phyloP scores from a whole-genome alignment of 768 basidiomycete species.

The Cystobasidium tubakii region DNA sequence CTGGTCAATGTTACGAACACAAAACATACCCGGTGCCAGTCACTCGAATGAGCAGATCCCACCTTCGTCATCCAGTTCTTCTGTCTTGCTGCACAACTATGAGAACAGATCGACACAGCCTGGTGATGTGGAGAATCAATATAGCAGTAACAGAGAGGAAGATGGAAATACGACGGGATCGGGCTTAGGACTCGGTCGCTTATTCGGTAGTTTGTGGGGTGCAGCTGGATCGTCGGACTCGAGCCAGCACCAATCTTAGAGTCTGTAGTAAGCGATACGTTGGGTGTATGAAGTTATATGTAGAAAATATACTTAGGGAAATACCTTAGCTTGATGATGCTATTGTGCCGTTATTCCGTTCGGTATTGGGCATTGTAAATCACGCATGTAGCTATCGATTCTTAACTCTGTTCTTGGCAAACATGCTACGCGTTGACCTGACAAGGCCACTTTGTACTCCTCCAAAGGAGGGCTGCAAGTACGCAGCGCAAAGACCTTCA shows the following conservation, averaged over 20 bases:
- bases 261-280: no score
- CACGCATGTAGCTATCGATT: no score
- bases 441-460: no score
- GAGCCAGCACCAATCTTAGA: background rate
- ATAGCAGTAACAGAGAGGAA: background rate
- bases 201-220: constrained; percentile 17
- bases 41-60: background rate
- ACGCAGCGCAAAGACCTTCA: no score
- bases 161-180: background rate
- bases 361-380: no score
- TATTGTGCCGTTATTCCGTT: no score
- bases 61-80: background rate
- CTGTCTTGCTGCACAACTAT: background rate
- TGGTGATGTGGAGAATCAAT: constrained; percentile 7
- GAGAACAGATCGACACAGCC: background rate
- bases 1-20: background rate
- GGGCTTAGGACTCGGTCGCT: constrained; percentile 4
- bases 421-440: no score
- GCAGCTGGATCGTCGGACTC: background rate
- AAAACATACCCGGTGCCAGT: background rate
- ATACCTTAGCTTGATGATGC: no score
- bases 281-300: no score
- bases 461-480: no score
- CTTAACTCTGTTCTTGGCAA: no score
- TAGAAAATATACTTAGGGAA: background rate